These are phyloP conservation scores for Stagonosporopsis chrysanthemi DNA, from an alignment of 2,329 filamentous ascomycete genomes.

Conservation along the genomic window DNA sequence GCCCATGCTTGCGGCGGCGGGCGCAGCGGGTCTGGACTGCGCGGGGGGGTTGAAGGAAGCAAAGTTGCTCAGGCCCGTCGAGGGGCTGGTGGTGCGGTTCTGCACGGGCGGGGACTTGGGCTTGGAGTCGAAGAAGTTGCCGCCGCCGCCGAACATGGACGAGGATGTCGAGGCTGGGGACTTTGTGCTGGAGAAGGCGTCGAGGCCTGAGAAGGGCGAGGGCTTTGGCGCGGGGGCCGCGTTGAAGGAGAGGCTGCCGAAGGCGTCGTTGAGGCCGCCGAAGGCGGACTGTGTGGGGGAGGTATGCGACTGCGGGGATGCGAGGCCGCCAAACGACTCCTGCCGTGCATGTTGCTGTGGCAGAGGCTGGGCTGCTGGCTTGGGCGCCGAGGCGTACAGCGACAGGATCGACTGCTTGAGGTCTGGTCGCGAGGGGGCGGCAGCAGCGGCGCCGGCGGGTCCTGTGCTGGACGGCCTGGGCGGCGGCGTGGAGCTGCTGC, in stretches of 20 bases:
- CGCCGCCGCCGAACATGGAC: conserved; percentile 67
- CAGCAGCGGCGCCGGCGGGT: conserved; percentile 58
- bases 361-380: conserved; percentile 69
- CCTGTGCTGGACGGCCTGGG: conserved; percentile 81
- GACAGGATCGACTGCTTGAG: conserved; percentile 97
- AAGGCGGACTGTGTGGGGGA: conserved; percentile 55
- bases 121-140: conserved; percentile 84
- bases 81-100: conserved; percentile 60
- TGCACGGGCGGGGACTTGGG: conserved; percentile 60
- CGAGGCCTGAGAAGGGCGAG: conserved; percentile 69
- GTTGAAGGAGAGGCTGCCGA: conserved; percentile 71
- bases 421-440: conserved; percentile 81
- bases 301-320: conserved; percentile 51
- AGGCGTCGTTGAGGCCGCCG: conserved; percentile 81
- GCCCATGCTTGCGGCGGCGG: conserved; percentile 48
- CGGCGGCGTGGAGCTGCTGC: conserved; percentile 71
- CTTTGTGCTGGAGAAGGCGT: conserved; percentile 58
- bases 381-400: conserved; percentile 84
- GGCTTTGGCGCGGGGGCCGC: conserved; percentile 60
- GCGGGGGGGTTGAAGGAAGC: conserved; percentile 68
- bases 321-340: conserved; percentile 56
- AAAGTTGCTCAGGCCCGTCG: conserved; percentile 67
- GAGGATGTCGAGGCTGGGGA: conserved; percentile 58
- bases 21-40: conserved; percentile 54
- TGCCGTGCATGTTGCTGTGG: conserved; percentile 62